phyloP scores from a whole-genome alignment of 345 rosid genomes.

The Trapa bicornis region DNA sequence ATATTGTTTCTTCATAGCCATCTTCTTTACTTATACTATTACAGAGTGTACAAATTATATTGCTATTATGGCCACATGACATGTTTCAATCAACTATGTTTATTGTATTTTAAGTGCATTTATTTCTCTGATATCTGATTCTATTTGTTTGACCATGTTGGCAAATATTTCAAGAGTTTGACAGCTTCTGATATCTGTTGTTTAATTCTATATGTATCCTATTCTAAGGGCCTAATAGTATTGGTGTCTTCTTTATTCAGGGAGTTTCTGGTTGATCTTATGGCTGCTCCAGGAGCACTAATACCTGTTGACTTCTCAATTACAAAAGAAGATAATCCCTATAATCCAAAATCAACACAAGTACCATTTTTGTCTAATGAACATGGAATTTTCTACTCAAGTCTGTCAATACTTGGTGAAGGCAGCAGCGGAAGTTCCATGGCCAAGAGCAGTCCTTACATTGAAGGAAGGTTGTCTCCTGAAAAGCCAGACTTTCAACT shows the following conservation, averaged over 20 bases:
- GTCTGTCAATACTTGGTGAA: conserved; percentile 40
- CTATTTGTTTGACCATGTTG: background rate
- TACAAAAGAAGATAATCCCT: conserved; percentile 42
- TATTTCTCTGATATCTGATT: background rate
- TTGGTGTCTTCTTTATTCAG: conserved; percentile 32
- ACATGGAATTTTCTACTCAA: conserved; percentile 25
- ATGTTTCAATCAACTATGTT: background rate
- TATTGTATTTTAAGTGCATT: background rate
- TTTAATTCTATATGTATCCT: background rate
- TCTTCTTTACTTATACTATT: background rate
- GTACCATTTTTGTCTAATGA: conserved; percentile 35
- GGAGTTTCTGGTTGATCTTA: conserved; percentile 98
- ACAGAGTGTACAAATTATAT: too few species aligned
- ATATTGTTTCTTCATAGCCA: background rate
- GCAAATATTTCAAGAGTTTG: background rate
- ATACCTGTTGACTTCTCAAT: conserved; percentile 83
- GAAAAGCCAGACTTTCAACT: conserved; percentile 24
- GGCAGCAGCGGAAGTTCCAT: conserved; percentile 48
- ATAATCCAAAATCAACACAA: conserved; percentile 34
- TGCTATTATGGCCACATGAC: background rate
- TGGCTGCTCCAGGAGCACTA: conserved; percentile 99
- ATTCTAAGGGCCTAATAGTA: background rate
- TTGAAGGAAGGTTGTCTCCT: conserved; percentile 26
- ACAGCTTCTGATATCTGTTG: background rate
- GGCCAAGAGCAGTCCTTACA: conserved; percentile 19